Percentiles rank a stretch among this genome's conserved stretches.
Conservation (phyloP, 169 alveolate genomes). For the Theileria equi region DNA sequence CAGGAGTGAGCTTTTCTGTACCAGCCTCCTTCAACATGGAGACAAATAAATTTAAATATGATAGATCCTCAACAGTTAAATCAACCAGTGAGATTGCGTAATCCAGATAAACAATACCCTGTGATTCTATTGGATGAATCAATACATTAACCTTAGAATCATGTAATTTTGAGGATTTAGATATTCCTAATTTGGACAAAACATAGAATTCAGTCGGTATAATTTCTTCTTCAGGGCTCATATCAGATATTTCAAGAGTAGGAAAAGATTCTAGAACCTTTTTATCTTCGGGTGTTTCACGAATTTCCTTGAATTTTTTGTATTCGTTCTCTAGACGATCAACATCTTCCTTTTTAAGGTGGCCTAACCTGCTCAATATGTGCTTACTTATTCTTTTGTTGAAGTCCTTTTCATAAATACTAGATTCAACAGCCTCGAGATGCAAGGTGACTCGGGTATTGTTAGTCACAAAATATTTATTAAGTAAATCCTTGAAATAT, state of each 20-base stretch:
- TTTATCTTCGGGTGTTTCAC: constrained; percentile 56
- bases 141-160: constrained; percentile 28
- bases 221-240: constrained; percentile 59
- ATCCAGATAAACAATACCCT: constrained; percentile 73
- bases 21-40: constrained; percentile 68
- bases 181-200: constrained; percentile 20
- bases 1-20: constrained; percentile 64
- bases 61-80: constrained; percentile 66
- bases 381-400: constrained; percentile 35
- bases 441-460: constrained; percentile 65
- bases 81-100: constrained; percentile 64
- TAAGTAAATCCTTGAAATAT: constrained; percentile 61
- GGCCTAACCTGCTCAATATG: constrained; percentile 48
- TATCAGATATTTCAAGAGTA: constrained; percentile 62
- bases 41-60: constrained; percentile 61
- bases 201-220: constrained; percentile 65
- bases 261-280: constrained; percentile 65
- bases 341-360: constrained; percentile 57
- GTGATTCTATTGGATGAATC: constrained; percentile 69
- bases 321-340: constrained; percentile 64
- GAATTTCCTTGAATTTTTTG: constrained; percentile 41
- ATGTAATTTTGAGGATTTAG: constrained; percentile 20
- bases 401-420: constrained; percentile 56
- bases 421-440: constrained; percentile 62
- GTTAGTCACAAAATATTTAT: constrained; percentile 64